Evolutionary conservation across 306 rosid species (phyloP).

Genomic region (Cucumis hystrix): DNA sequence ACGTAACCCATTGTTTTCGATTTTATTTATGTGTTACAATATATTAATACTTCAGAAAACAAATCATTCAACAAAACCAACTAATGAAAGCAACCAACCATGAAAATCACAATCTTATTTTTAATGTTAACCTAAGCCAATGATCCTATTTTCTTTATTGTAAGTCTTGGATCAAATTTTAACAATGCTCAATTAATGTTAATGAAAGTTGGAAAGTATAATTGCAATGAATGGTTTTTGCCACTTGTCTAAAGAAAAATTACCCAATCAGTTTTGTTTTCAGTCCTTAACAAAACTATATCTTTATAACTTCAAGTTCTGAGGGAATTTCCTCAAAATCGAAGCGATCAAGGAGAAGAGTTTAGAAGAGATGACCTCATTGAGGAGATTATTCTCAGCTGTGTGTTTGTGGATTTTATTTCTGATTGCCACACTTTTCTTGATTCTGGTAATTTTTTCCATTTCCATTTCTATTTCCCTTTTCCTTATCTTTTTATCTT

Average conservation of each 20-base stretch:
- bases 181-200: too few relatives aligned
- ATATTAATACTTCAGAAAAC: too few relatives aligned
- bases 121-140: too few relatives aligned
- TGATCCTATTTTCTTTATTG: too few relatives aligned
- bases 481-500: neutral
- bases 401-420: conserved; percentile 28
- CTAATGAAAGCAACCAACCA: too few relatives aligned
- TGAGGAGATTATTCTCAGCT: conserved; percentile 12
- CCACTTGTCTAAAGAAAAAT: neutral
- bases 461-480: neutral
- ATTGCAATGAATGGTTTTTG: too few relatives aligned
- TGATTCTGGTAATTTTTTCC: conserved; percentile 24
- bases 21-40: too few relatives aligned
- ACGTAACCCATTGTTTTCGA: too few relatives aligned
- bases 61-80: too few relatives aligned
- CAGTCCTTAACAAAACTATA: neutral
- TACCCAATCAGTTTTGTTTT: neutral
- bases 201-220: too few relatives aligned
- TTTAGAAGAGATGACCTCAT: conserved; percentile 12
- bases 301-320: neutral
- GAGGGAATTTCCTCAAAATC: neutral
- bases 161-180: too few relatives aligned
- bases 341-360: neutral
- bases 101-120: too few relatives aligned
- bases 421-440: conserved; percentile 20